Evolutionary conservation across 192 early-diverging fungal species (phyloP).

Genomic region (Umbelopsis vinacea): DNA sequence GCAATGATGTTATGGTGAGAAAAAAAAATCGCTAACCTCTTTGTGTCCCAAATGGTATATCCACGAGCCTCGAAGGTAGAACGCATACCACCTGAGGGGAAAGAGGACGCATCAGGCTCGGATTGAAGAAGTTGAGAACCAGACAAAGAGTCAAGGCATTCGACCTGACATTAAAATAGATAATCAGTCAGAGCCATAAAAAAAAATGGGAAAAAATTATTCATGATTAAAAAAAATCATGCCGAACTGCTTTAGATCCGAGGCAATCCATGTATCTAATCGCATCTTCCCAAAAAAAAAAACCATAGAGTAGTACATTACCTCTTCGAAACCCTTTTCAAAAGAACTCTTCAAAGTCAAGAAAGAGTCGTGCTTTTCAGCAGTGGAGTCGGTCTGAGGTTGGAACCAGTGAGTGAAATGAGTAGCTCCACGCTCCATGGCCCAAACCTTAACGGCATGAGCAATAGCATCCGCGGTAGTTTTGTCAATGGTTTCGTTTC

Average conservation of each 20-base stretch:
- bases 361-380: slow-evolving; percentile 99
- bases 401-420: slow-evolving; percentile 99
- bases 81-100: slow-evolving; percentile 97
- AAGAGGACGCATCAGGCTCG: slow-evolving; percentile 98
- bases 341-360: slow-evolving; percentile 85
- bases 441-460: slow-evolving; percentile 97
- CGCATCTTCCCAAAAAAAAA: neutral
- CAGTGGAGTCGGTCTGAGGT: slow-evolving; percentile 97
- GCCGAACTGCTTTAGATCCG: slow-evolving; percentile 11
- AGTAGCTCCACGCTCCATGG: slow-evolving; percentile 95
- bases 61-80: slow-evolving; percentile 98
- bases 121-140: slow-evolving; percentile 96
- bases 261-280: neutral
- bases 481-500: slow-evolving; percentile 87
- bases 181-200: slow-evolving; percentile 22
- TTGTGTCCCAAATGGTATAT: slow-evolving; percentile 99
- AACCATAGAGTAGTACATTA: slow-evolving; percentile 31
- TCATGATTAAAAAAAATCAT: slow-evolving; percentile 11
- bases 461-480: slow-evolving; percentile 97
- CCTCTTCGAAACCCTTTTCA: slow-evolving; percentile 84
- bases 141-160: slow-evolving; percentile 93
- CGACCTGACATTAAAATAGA: slow-evolving; percentile 39
- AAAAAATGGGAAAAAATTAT: neutral
- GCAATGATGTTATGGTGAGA: slow-evolving; percentile 16
- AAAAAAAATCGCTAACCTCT: slow-evolving; percentile 45